Evolutionary conservation across 176 grass and related monocot genomes (phyloP).

Genomic region (Musa schizocarpa): DNA sequence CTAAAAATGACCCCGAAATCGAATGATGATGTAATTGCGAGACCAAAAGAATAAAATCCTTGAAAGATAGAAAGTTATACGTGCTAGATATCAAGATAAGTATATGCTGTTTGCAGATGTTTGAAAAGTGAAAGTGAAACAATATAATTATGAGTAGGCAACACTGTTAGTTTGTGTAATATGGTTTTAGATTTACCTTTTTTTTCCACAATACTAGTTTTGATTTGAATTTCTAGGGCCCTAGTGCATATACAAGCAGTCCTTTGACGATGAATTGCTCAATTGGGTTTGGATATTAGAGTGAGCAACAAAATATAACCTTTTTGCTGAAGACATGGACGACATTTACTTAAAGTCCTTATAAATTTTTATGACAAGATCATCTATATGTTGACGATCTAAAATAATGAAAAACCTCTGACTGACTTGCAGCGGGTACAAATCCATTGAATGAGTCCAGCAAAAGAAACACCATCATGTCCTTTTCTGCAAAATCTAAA

Average conservation of each 20-base stretch:
- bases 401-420: too few species aligned
- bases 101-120: neutral
- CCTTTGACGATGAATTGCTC: neutral
- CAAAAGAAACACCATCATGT: too few species aligned
- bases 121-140: neutral
- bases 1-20: neutral
- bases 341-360: neutral
- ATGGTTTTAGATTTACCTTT: neutral
- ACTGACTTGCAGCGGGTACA: too few species aligned
- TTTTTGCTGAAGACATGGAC: neutral
- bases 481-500: too few species aligned
- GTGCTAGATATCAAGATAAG: neutral
- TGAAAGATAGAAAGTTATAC: too few species aligned
- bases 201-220: neutral
- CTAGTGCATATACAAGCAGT: neutral
- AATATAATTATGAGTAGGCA: neutral
- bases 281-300: neutral
- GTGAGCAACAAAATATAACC: neutral
- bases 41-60: neutral
- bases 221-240: neutral
- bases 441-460: too few species aligned
- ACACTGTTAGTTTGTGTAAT: neutral
- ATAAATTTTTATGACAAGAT: too few species aligned
- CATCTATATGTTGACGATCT: too few species aligned
- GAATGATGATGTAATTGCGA: neutral